Evolutionary conservation across 495 filamentous ascomycete species (phyloP), one percentile per base, ranked within the genome.

Genomic region (Annulohypoxylon bovei): DNA sequence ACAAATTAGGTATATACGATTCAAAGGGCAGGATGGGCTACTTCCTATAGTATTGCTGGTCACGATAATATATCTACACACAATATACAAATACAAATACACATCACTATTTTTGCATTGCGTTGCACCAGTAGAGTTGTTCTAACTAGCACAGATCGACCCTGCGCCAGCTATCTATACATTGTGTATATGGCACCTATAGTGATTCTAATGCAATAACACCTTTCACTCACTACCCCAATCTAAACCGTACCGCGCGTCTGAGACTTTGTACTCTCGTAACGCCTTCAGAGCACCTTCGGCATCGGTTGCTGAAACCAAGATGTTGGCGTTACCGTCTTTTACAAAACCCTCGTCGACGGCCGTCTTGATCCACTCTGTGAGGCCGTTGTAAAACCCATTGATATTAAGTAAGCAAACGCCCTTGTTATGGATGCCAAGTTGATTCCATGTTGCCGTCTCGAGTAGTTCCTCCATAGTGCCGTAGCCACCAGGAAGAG

Each of bases 401-500:
- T 93, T 89, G 28, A 95, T 85, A 79, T 98, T 98, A 42, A 91
- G 84, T 67, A 97, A 79, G 44, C 94, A 88, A 49, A 99, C 87
- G 0, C 91, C 92, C 65, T 87, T 86, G 62, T 84, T 86, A 78
- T 99, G 95, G 66, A 99, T 99, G 0, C 96, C 95, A 62, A 99
- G 79, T 81, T 98, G 95, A 79, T 98, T 98, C 95, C 95, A 99
- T 11, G 95, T 98, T 30, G 90, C 91, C 60, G 97, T 91, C 86
- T 99, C 95, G 82, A 98, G 95, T 59, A 98, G 82, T 84, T 99
- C 95, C 81, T 99, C 95, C 75, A 98, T 84, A 6, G 96, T 98
- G 9, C 95, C 95, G 79, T 94, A 98, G 0, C 95, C 95, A 18
- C 95, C 95, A 54, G 87, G 89, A 73, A 99, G 81, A 23, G 94